Conservation (phyloP, 2,329 filamentous ascomycete genomes). For the Helotiales sp. region DNA sequence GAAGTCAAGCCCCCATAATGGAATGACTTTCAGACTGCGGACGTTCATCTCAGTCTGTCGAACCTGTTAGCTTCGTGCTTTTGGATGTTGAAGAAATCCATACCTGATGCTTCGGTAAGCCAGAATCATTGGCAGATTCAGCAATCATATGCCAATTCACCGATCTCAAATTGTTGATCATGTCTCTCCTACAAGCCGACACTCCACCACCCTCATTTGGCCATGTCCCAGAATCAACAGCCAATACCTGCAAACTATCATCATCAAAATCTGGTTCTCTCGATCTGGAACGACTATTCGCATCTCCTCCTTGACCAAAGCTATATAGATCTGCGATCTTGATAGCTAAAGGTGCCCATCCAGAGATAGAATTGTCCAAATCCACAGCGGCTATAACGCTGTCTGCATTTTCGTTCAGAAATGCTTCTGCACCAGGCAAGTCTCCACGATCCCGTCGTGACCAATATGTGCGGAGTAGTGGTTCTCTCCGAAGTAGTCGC, state of each 20-base stretch:
- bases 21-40: constrained; percentile 49
- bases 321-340: constrained; percentile 39
- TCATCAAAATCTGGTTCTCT: constrained; percentile 43
- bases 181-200: constrained; percentile 50
- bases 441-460: constrained; percentile 41
- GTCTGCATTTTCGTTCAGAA: constrained; percentile 38
- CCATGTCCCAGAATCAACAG: constrained; percentile 34
- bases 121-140: constrained; percentile 52
- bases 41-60: constrained; percentile 38
- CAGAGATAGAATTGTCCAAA: constrained; percentile 35
- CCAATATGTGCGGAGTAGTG: constrained; percentile 41
- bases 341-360: constrained; percentile 37
- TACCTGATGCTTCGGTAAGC: constrained; percentile 39
- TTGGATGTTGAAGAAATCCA: constrained; percentile 46
- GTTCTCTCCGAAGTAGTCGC: constrained; percentile 42
- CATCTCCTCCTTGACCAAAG: constrained; percentile 40
- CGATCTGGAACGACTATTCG: constrained; percentile 38
- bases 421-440: constrained; percentile 41
- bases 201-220: constrained; percentile 44
- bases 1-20: constrained; percentile 51
- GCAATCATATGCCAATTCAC: constrained; percentile 52
- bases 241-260: constrained; percentile 43
- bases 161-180: constrained; percentile 48
- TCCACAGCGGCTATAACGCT: constrained; percentile 37
- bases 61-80: constrained; percentile 20